Evolutionary conservation across 768 basidiomycete genomes (phyloP), one percentile per base, ranked within the genome.

Genomic region (Tylopilus felleus): DNA sequence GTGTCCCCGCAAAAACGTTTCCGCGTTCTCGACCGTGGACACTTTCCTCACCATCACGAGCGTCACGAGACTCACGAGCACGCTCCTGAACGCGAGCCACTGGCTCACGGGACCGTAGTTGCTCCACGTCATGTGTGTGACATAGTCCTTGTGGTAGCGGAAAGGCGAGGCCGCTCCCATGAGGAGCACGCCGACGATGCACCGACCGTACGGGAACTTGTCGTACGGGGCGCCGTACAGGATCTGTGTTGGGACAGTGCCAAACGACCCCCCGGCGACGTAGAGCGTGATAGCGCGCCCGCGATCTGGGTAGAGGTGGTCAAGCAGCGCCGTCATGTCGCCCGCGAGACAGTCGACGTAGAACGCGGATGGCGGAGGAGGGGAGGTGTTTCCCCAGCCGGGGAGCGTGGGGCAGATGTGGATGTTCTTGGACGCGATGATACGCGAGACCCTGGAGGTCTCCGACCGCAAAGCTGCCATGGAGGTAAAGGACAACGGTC

Each of bases 331-430:
- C 1, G 75, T 73, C 55, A 78, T 74, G 60, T 81, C 80, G 45
- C 67, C 55, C 29, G 71, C 70, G 51, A 84, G 65, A 13, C 72
- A 71, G 22, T 73, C 65, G 46, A 75, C 63, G 60, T 78, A 83
- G 2, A 74, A 60, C 0, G 64, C 52, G 8, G 65, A 53, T 8
- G 69, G 55, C 4, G 62, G 63, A 0, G 80, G 55, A 4, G 62
- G 63, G 0, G 80, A 79, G 6, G 82, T 77, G 42, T 72, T 72
- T 4, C 82, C 82, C 82, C 83, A 84, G 2, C 81, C 83, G 21
- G 80, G 78, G 29, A 84, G 76, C 10, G 82, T 79, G 4, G 81
- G 81, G 12, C 76, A 71, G 38, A 84, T 62, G 60, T 80, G 81
- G 5, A 79, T 65, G 41, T 73, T 61, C 57, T 72, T 77, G 16